Evolutionary conservation across 2,329 filamentous ascomycete species (phyloP), one percentile per base, ranked within the genome.

Genomic region (Nemania sp.): DNA sequence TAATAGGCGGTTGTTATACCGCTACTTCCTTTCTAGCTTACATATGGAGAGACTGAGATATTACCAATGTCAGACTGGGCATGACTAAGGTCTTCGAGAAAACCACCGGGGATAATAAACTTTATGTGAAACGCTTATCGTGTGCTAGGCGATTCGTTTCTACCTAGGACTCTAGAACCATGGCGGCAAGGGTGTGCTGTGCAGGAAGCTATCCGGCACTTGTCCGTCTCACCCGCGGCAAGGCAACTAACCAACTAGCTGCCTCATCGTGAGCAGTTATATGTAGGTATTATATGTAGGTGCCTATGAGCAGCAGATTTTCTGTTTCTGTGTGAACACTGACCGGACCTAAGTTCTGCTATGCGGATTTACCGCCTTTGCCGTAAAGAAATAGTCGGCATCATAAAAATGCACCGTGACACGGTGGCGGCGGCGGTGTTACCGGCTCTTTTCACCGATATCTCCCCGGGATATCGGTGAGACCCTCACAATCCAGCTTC

Each of bases 111-210:
- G 32, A 43, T 45, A 7, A 32, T 27, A 18, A 35, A 32, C 13
- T 66, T 41, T 62, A 62, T n/a, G 26, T 62, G 64, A 62, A 62
- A 66, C 64, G 4, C 13, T 51, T 47, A 53, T 51, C 41, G 15
- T 55, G 15, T 55, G 60, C 53, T 49, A 56, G 27, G 11, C 47
- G 35, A 22, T 43, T 26, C 15, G 32, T 4, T 32, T 24, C 52
- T n/a, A n/a, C n/a, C n/a, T 15, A 24, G 52, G 26, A 55, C 29
- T 24, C n/a, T 55, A 38, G 52, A 22, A 24, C 49, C 18, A 41
- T 20, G n/a, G 11, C 29, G 27, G 35, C 51, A 54, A 35, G 51
- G 51, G 22, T 54, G 20, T 32, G 51, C 26, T 13, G 51, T 54
- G 51, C 51, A 54, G 51, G n/a, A 54, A 20, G 51, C 51, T 32